Conservation (phyloP, 306 rosid species). For the Vachellia collinsii region DNA sequence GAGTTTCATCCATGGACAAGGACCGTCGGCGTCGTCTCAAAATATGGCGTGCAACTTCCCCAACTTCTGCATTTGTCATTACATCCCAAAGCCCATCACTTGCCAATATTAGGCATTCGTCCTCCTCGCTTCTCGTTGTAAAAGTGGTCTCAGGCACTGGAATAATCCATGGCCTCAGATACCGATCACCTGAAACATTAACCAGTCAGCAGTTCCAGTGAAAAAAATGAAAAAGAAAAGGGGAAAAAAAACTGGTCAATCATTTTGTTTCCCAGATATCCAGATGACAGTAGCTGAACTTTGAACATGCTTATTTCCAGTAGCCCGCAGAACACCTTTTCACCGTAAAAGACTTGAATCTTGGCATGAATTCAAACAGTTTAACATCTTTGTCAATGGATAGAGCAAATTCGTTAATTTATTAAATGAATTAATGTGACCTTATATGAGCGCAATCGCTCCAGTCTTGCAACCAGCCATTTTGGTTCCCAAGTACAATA, state of each 20-base stretch:
- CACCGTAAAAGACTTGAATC: neutral
- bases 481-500: neutral
- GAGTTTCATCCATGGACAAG: conserved; percentile 29
- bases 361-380: neutral
- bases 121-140: conserved; percentile 56
- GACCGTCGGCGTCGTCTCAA: conserved; percentile 53
- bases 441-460: neutral
- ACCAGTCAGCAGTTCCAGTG: neutral
- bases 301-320: neutral
- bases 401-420: too few relatives aligned
- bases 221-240: neutral
- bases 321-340: neutral
- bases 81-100: conserved; percentile 78
- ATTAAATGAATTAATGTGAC: too few relatives aligned
- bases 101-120: conserved; percentile 64
- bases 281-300: conserved; percentile 40
- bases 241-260: too few relatives aligned
- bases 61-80: conserved; percentile 66
- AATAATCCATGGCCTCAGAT: conserved; percentile 68
- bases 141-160: conserved; percentile 67
- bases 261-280: conserved; percentile 3
- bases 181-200: conserved; percentile 58
- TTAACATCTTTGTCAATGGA: neutral
- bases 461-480: neutral
- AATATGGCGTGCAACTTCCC: conserved; percentile 60